Percentiles rank a stretch among this genome's conserved stretches.
Conservation (phyloP, 495 filamentous ascomycete genomes). For the Xylaria sp. region DNA sequence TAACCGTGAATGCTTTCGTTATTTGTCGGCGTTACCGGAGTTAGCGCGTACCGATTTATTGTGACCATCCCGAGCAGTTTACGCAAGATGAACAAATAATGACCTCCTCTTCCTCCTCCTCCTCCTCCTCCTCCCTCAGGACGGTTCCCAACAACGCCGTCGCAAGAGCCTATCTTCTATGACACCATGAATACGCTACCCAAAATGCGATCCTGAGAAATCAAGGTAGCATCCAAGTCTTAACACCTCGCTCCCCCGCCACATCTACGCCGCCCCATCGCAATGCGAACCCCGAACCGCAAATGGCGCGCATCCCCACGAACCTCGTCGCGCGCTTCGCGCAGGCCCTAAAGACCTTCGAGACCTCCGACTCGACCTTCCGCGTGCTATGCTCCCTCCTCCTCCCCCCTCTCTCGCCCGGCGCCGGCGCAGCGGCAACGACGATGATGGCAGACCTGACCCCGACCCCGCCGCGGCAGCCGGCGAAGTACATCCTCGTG, state of each 20-base stretch:
- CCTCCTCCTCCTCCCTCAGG: neutral
- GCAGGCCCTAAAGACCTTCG: constrained; percentile 63
- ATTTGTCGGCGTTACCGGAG: constrained; percentile 18
- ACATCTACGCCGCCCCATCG: neutral
- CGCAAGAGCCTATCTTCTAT: neutral
- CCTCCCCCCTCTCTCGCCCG: constrained; percentile 40
- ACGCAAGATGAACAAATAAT: neutral
- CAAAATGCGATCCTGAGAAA: constrained; percentile 12
- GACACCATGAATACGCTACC: neutral
- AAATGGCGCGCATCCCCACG: constrained; percentile 38
- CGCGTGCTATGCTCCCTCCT: constrained; percentile 65
- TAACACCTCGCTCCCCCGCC: no score
- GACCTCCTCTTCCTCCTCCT: no score
- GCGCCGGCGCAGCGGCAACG: no score
- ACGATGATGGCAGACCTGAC: constrained; percentile 28
- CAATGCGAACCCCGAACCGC: constrained; percentile 16
- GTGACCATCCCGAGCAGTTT: neutral
- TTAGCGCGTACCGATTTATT: neutral
- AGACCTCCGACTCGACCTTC: constrained; percentile 61
- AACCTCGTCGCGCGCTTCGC: constrained; percentile 51
- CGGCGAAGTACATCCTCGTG: constrained; percentile 66
- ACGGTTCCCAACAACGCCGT: neutral
- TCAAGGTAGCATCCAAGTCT: no score
- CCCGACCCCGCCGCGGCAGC: constrained; percentile 31
- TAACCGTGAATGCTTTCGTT: neutral